Conservation (phyloP, 2,329 filamentous ascomycete genomes). For the Exophiala bonariae region DNA sequence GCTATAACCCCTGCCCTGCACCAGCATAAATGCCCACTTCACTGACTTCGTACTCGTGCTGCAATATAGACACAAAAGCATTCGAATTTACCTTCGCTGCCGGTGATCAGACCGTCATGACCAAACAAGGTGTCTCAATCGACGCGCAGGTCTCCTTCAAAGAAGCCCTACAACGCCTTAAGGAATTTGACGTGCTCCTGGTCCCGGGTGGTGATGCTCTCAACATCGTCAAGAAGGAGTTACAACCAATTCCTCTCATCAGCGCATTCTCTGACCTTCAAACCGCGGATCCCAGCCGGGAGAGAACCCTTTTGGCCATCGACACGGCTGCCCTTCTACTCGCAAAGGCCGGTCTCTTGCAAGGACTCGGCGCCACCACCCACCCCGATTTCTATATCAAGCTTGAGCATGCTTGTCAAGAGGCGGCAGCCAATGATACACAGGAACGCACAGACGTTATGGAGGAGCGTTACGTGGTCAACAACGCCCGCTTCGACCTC, state of each 20-base stretch:
- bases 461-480: slow-evolving; percentile 81
- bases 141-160: slow-evolving; percentile 75
- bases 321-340: slow-evolving; percentile 79
- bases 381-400: slow-evolving; percentile 78
- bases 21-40: slow-evolving; percentile 7
- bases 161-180: slow-evolving; percentile 70
- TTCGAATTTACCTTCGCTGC: slow-evolving; percentile 56
- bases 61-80: slow-evolving; percentile 48
- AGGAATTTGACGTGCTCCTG: slow-evolving; percentile 78
- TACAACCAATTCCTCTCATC: slow-evolving; percentile 70
- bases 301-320: slow-evolving; percentile 78
- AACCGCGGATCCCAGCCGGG: slow-evolving; percentile 73
- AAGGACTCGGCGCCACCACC: slow-evolving; percentile 77
- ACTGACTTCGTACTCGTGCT: slow-evolving; percentile 50
- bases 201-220: slow-evolving; percentile 68
- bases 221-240: slow-evolving; percentile 60
- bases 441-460: slow-evolving; percentile 79
- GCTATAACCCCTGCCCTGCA: slow-evolving; percentile 23
- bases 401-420: slow-evolving; percentile 78
- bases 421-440: slow-evolving; percentile 67
- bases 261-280: slow-evolving; percentile 76
- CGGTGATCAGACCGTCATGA: slow-evolving; percentile 47
- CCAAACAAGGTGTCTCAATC: slow-evolving; percentile 66
- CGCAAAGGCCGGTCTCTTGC: slow-evolving; percentile 72
- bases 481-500: slow-evolving; percentile 85